Evolutionary conservation across 768 basidiomycete species (phyloP).

Genomic region (Brasilioporus rufonigricans): DNA sequence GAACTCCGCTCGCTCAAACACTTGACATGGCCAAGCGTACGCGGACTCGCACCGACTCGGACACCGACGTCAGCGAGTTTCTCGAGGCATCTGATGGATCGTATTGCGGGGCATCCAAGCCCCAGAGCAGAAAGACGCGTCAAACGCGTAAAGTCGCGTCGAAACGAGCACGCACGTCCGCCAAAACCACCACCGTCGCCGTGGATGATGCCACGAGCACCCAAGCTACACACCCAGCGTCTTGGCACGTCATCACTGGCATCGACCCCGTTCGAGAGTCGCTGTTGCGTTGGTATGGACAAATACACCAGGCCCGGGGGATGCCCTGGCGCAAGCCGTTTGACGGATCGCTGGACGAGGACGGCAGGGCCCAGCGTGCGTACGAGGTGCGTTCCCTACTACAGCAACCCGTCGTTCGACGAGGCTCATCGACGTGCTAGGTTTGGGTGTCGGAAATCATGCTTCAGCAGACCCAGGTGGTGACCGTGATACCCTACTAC

Average conservation of each 20-base stretch:
- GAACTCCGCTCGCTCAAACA: no score
- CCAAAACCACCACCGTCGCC: background rate
- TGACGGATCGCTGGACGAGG: conserved; percentile 47
- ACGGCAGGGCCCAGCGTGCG: conserved; percentile 77
- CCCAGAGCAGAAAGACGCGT: conserved; percentile 16
- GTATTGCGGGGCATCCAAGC: conserved; percentile 10
- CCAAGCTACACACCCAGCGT: conserved; percentile 43
- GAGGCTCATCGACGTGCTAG: conserved; percentile 32
- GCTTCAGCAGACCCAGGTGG: conserved; percentile 95
- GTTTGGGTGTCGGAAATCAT: conserved; percentile 93
- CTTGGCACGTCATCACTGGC: conserved; percentile 46
- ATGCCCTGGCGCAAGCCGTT: conserved; percentile 94
- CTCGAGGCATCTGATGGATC: conserved; percentile 23
- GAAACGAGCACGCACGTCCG: conserved; percentile 13
- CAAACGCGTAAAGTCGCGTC: conserved; percentile 12
- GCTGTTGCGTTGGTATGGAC: conserved; percentile 69
- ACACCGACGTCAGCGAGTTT: conserved; percentile 17
- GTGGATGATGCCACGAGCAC: background rate
- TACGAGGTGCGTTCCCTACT: conserved; percentile 66
- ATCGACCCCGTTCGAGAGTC: conserved; percentile 44
- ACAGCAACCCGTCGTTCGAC: background rate
- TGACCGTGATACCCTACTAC: conserved; percentile 93
- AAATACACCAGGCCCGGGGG: conserved; percentile 60
- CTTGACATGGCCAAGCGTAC: conserved; percentile 31
- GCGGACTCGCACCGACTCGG: conserved; percentile 15